Percentiles rank a stretch among this genome's conserved stretches.
Evolutionary conservation across 176 grass and related monocot genomes (phyloP).

Genomic region (Oryza nivara): DNA sequence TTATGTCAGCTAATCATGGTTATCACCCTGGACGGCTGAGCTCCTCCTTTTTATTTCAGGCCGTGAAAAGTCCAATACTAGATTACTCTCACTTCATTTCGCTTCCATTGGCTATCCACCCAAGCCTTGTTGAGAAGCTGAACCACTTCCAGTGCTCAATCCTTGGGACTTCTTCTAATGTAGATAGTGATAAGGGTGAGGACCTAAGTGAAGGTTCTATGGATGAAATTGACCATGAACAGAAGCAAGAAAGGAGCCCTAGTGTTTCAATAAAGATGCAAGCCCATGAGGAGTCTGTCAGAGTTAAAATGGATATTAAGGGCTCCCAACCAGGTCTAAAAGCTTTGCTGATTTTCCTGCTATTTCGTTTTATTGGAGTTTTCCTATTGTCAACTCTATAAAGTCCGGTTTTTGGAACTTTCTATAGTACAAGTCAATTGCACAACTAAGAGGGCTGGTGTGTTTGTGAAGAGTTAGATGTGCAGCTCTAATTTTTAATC

Average conservation of each 20-base stretch:
- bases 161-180: constrained; percentile 49
- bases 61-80: constrained; percentile 71
- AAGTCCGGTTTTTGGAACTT: neutral
- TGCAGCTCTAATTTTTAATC: constrained; percentile 12
- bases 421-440: neutral
- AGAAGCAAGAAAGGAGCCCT: constrained; percentile 39
- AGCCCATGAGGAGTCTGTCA: constrained; percentile 52
- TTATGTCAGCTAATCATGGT: constrained; percentile 8
- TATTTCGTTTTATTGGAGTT: constrained; percentile 18
- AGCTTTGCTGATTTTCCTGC: constrained; percentile 29
- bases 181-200: constrained; percentile 49
- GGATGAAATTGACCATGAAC: constrained; percentile 49
- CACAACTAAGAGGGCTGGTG: neutral
- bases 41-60: constrained; percentile 49
- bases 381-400: neutral
- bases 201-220: constrained; percentile 50
- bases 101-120: constrained; percentile 85
- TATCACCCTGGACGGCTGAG: neutral
- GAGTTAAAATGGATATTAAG: constrained; percentile 47
- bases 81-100: constrained; percentile 95
- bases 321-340: constrained; percentile 36
- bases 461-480: neutral
- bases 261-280: constrained; percentile 44
- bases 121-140: constrained; percentile 71
- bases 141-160: constrained; percentile 73